These are phyloP conservation scores for Mallotus nudiflorus DNA, from an alignment of 345 rosid genomes.

Conservation along the genomic window DNA sequence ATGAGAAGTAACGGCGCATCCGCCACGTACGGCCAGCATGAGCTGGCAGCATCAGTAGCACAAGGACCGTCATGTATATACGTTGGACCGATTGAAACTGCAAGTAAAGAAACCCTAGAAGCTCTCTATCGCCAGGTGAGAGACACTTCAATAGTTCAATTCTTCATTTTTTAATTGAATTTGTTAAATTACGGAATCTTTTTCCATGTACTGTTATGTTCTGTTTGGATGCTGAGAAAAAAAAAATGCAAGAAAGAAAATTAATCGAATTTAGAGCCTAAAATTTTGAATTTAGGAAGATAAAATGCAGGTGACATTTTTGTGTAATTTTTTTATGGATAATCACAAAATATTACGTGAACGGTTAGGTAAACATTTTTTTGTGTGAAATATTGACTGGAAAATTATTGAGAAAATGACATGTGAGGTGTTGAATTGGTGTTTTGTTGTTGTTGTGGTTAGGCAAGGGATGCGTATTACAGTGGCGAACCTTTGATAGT, in stretches of 20 bases:
- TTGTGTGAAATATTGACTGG: neutral
- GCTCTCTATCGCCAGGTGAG: slow-evolving; percentile 84
- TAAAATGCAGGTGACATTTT: too few relatives aligned
- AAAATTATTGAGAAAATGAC: neutral
- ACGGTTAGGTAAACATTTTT: too few relatives aligned
- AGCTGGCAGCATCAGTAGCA: slow-evolving; percentile 20
- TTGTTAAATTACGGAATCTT: neutral
- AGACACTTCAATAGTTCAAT: neutral
- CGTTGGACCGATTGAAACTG: slow-evolving; percentile 92
- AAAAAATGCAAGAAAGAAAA: too few relatives aligned
- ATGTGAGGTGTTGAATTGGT: neutral
- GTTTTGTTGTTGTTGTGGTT: too few relatives aligned
- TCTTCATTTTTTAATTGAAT: neutral
- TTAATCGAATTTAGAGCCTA: too few relatives aligned
- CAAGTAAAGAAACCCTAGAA: slow-evolving; percentile 89
- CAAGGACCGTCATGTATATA: slow-evolving; percentile 88
- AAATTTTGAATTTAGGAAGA: too few relatives aligned
- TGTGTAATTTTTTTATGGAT: too few relatives aligned
- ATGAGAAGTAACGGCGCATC: slow-evolving; percentile 39
- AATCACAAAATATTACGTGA: too few relatives aligned
- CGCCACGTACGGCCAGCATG: slow-evolving; percentile 33
- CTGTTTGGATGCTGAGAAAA: too few relatives aligned
- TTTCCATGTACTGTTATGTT: too few relatives aligned
- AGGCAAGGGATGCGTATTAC: slow-evolving; percentile 92
- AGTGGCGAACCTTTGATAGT: slow-evolving; percentile 80